phyloP scores from a whole-genome alignment of 495 filamentous ascomycete species.

The Aspergillus biplanus region DNA sequence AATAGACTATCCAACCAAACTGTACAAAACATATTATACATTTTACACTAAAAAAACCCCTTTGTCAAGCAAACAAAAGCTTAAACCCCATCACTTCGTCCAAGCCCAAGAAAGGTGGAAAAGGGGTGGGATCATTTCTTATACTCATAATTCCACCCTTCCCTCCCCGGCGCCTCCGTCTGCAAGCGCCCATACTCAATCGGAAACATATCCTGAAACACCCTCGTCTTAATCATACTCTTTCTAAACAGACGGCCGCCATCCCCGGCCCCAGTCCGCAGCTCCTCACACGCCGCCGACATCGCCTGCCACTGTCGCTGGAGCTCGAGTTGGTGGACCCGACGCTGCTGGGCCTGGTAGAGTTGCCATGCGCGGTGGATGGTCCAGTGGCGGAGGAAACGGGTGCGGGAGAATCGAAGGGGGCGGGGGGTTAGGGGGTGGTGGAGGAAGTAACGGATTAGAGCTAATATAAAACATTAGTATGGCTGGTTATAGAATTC shows the following conservation, averaged over 20 bases:
- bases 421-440: constrained; percentile 74
- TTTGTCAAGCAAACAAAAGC: too few species aligned
- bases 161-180: constrained; percentile 71
- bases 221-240: constrained; percentile 82
- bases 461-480: constrained; percentile 30
- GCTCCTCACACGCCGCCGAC: constrained; percentile 76
- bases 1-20: too few species aligned
- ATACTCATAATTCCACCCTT: constrained; percentile 78
- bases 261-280: constrained; percentile 71
- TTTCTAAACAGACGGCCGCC: constrained; percentile 79
- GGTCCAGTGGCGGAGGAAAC: constrained; percentile 95
- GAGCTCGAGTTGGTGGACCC: constrained; percentile 62
- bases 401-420: constrained; percentile 82
- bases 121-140: constrained; percentile 25
- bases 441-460: constrained; percentile 67
- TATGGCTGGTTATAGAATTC: constrained; percentile 5
- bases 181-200: constrained; percentile 87
- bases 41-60: not conserved
- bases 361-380: constrained; percentile 95
- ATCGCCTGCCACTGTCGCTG: constrained; percentile 80
- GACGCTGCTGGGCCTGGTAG: constrained; percentile 65
- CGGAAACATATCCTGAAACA: constrained; percentile 68
- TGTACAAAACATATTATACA: constrained; percentile 1
- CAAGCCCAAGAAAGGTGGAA: not conserved
- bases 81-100: not conserved